Evolutionary conservation across 2,329 filamentous ascomycete genomes (phyloP).

Genomic region (Ophiocordyceps camponoti-saundersi): DNA sequence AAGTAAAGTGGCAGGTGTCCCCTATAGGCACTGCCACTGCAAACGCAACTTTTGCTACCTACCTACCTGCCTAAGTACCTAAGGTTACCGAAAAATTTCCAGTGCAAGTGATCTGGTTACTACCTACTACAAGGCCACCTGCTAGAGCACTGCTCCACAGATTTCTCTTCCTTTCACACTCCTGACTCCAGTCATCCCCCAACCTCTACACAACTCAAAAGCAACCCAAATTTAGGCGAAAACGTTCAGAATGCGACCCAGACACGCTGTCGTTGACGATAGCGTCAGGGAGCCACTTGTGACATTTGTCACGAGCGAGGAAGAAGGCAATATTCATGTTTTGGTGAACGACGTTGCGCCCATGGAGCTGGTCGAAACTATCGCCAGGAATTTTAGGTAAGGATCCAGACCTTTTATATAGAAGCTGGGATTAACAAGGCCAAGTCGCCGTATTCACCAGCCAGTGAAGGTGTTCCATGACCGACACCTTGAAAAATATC

Average conservation of each 20-base stretch:
- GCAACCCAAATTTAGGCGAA: too few species aligned
- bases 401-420: background rate
- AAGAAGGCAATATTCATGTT: conserved; percentile 9
- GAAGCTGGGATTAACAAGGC: background rate
- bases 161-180: background rate
- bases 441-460: conserved; percentile 8
- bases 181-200: background rate
- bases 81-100: background rate
- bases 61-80: too few species aligned
- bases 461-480: conserved; percentile 11
- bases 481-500: conserved; percentile 7
- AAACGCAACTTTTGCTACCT: background rate
- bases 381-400: conserved; percentile 12
- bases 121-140: background rate
- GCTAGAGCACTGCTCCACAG: background rate
- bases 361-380: conserved; percentile 4
- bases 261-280: conserved; percentile 1
- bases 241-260: conserved; percentile 2
- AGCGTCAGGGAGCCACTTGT: conserved; percentile 4
- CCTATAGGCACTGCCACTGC: background rate
- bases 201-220: background rate
- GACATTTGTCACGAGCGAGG: conserved; percentile 9
- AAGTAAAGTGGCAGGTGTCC: background rate
- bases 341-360: conserved; percentile 9
- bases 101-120: background rate